Evolutionary conservation across 805 yeast species (phyloP).

Genomic region (Nakazawaea molendinolei): DNA sequence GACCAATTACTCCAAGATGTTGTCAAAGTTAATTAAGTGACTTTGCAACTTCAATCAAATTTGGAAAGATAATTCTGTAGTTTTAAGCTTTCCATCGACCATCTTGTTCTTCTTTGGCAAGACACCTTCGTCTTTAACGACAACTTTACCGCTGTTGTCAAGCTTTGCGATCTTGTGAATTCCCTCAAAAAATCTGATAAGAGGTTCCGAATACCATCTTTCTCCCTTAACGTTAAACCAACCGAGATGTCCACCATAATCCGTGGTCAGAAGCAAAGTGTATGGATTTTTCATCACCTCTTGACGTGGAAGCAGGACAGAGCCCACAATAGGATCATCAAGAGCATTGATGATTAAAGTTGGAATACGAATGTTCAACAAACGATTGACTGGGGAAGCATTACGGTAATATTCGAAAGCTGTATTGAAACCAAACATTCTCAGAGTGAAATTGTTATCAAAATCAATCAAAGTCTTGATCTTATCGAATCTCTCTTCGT

Average conservation of each 20-base stretch:
- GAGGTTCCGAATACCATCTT: conserved; percentile 60
- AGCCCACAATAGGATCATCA: conserved; percentile 73
- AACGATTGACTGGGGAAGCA: conserved; percentile 50
- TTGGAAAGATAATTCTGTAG: too few species aligned
- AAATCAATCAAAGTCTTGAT: conserved; percentile 42
- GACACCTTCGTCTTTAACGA: neutral
- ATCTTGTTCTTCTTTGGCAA: neutral
- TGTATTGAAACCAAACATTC: conserved; percentile 56
- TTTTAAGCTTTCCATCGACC: neutral
- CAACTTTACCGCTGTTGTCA: neutral
- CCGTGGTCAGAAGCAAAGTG: conserved; percentile 49
- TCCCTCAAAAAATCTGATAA: conserved; percentile 34
- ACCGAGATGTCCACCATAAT: conserved; percentile 79
- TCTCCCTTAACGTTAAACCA: conserved; percentile 56
- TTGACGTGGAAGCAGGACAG: conserved; percentile 39
- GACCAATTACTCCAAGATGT: too few species aligned
- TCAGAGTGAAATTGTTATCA: conserved; percentile 61
- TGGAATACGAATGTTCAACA: conserved; percentile 54
- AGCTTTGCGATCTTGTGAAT: conserved; percentile 22
- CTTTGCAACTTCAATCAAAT: too few species aligned
- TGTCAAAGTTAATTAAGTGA: too few species aligned
- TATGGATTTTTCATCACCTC: conserved; percentile 55
- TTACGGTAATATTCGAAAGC: conserved; percentile 59
- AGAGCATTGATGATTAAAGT: conserved; percentile 52
- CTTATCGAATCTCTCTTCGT: conserved; percentile 17